These are phyloP conservation scores for Hibiscus trionum DNA, from an alignment of 345 rosid species.

Conservation along the genomic window DNA sequence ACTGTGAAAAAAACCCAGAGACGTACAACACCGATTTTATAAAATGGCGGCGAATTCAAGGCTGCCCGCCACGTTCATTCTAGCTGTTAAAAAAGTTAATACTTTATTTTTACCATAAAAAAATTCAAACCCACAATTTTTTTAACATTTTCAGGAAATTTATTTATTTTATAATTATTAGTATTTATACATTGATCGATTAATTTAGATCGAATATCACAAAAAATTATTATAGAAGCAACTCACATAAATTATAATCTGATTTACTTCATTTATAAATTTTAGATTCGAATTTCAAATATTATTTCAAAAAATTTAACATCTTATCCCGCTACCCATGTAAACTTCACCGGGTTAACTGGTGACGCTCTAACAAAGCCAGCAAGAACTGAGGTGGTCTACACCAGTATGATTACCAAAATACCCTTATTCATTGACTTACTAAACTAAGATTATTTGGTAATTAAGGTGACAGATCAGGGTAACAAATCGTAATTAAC, in stretches of 20 bases:
- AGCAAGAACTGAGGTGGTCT: slow-evolving; percentile 12
- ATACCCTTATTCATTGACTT: neutral
- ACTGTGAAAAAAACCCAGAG: slow-evolving; percentile 46
- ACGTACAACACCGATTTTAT: slow-evolving; percentile 40
- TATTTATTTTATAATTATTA: too few species aligned
- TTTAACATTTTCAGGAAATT: too few species aligned
- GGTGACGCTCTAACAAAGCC: neutral
- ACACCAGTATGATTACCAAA: neutral
- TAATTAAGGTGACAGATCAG: neutral
- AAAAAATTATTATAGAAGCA: too few species aligned
- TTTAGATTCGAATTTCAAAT: too few species aligned
- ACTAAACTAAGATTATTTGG: neutral
- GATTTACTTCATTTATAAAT: too few species aligned
- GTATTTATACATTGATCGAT: too few species aligned
- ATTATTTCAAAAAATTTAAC: too few species aligned
- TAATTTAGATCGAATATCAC: too few species aligned
- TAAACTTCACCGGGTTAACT: neutral
- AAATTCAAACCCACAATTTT: too few species aligned
- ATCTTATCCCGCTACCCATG: too few species aligned
- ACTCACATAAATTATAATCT: too few species aligned
- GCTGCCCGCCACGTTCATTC: slow-evolving; percentile 68
- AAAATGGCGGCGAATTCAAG: slow-evolving; percentile 73
- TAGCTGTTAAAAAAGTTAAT: slow-evolving; percentile 33
- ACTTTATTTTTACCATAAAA: too few species aligned
- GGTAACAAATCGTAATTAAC: neutral